These are phyloP conservation scores for Alternaria ethzedia DNA, from an alignment of 2,329 filamentous ascomycete species.

Conservation along the genomic window DNA sequence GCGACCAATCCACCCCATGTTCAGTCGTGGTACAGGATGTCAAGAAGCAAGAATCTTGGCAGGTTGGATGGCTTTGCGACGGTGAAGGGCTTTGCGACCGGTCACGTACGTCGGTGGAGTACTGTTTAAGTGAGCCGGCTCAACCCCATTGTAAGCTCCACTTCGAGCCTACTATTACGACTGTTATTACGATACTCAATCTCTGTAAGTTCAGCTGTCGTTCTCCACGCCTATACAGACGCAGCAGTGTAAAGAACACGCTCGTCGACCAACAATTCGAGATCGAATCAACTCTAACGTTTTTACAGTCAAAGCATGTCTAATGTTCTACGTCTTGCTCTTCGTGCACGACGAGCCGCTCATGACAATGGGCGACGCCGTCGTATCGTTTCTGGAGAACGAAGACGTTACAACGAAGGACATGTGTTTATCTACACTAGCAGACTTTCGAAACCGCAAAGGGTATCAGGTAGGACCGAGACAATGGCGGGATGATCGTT, in stretches of 20 bases:
- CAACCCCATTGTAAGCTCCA: conserved; percentile 24
- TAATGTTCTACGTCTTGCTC: conserved; percentile 27
- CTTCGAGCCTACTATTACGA: conserved; percentile 18
- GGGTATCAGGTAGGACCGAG: not conserved
- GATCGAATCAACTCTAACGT: not conserved
- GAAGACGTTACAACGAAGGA: conserved; percentile 15
- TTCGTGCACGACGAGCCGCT: conserved; percentile 23
- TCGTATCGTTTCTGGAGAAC: conserved; percentile 25
- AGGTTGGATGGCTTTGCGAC: not conserved
- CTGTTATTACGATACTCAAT: conserved; percentile 24
- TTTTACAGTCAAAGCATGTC: conserved; percentile 20
- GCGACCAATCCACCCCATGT: not conserved
- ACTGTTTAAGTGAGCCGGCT: conserved; percentile 27
- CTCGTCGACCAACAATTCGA: not conserved
- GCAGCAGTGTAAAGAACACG: not conserved
- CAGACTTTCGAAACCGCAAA: conserved; percentile 6
- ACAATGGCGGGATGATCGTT: not conserved
- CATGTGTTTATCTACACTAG: conserved; percentile 20
- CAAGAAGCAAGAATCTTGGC: not conserved
- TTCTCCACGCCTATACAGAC: not conserved
- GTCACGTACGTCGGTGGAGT: conserved; percentile 12
- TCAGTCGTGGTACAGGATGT: not conserved
- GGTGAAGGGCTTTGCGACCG: not conserved
- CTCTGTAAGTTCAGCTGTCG: not conserved
- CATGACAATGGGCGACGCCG: conserved; percentile 32